These are phyloP conservation scores for Boechera divaricarpa DNA, from an alignment of 345 rosid genomes.

Conservation along the genomic window DNA sequence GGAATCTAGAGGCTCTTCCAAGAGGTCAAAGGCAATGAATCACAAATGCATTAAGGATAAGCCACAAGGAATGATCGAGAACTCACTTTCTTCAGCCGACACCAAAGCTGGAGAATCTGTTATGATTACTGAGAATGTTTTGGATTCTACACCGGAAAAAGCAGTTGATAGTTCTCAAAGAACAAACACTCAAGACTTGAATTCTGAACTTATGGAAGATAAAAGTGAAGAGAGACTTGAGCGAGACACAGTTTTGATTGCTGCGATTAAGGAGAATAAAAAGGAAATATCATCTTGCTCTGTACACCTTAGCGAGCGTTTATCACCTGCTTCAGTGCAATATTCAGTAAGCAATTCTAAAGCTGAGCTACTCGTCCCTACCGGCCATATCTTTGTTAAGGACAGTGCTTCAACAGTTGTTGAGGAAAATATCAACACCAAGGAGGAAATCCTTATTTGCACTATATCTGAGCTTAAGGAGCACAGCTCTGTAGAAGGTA, in stretches of 20 bases:
- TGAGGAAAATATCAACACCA: conserved; percentile 15
- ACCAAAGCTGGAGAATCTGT: conserved; percentile 10
- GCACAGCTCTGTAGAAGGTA: conserved; percentile 18
- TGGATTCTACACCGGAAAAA: background rate
- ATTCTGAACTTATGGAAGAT: conserved; percentile 6
- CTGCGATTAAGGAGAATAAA: background rate
- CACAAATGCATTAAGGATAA: background rate
- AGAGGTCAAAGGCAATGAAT: conserved; percentile 16
- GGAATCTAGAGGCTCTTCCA: conserved; percentile 6
- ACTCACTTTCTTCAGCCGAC: background rate
- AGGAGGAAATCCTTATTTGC: background rate
- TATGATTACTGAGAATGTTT: conserved; percentile 22
- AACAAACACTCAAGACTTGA: background rate
- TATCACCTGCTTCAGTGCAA: conserved; percentile 1
- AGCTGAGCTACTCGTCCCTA: background rate
- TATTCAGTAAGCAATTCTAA: conserved; percentile 4
- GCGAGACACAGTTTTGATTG: background rate
- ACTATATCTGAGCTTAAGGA: conserved; percentile 12
- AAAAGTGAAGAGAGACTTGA: conserved; percentile 10
- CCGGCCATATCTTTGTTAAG: background rate
- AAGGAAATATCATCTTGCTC: background rate
- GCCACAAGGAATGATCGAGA: conserved; percentile 19
- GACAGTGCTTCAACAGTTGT: background rate
- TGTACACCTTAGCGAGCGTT: background rate
- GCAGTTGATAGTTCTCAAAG: background rate